phyloP scores from a whole-genome alignment of 2,329 filamentous ascomycete species.

The Bisporella sp. region DNA sequence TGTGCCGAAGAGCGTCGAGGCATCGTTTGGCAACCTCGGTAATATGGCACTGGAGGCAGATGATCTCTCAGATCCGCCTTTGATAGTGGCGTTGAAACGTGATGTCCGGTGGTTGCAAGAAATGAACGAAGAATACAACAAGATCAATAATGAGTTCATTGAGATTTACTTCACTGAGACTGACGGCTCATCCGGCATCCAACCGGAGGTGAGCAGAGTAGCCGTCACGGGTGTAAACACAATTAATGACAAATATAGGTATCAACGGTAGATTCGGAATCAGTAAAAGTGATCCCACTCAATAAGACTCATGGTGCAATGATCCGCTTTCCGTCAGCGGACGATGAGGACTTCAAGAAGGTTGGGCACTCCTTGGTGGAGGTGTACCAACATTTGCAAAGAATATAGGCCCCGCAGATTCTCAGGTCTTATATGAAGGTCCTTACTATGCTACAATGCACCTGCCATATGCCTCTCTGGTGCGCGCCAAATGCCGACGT shows the following conservation, averaged over 20 bases:
- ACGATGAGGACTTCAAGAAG: constrained; percentile 4
- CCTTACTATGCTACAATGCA: too few relatives aligned
- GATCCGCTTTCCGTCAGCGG: constrained; percentile 1
- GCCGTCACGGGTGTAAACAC: neutral
- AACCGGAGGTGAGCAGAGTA: neutral
- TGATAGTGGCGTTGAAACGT: neutral
- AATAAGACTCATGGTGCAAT: constrained; percentile 5
- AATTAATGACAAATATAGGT: neutral
- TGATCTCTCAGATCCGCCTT: neutral
- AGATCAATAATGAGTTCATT: neutral
- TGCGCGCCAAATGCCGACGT: too few relatives aligned
- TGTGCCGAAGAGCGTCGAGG: neutral
- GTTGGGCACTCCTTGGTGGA: neutral
- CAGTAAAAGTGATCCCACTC: neutral
- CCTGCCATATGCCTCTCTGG: too few relatives aligned
- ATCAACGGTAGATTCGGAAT: neutral
- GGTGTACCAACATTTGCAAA: too few relatives aligned
- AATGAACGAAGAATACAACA: neutral
- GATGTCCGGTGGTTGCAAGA: neutral
- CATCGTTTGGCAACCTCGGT: neutral
- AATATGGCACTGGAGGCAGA: too few relatives aligned
- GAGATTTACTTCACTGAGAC: neutral
- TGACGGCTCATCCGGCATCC: too few relatives aligned
- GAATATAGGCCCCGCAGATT: too few relatives aligned
- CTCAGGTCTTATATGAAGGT: too few relatives aligned